These are phyloP conservation scores for Vararia minispora DNA, from an alignment of 768 basidiomycete species.

Conservation along the genomic window DNA sequence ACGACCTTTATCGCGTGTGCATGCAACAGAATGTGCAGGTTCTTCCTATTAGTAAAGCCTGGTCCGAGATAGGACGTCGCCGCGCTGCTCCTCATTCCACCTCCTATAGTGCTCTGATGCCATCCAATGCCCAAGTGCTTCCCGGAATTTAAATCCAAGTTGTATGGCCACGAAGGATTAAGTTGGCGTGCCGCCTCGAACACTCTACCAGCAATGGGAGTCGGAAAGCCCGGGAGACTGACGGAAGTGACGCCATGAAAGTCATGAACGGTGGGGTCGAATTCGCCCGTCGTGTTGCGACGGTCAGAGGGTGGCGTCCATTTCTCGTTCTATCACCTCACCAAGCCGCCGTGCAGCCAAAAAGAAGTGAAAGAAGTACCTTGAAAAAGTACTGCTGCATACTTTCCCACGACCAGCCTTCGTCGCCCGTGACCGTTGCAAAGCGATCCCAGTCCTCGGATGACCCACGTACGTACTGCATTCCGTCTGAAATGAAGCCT, in stretches of 20 bases:
- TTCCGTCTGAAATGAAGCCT: neutral
- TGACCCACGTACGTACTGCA: conserved; percentile 4
- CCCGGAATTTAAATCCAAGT: neutral
- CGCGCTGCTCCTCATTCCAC: neutral
- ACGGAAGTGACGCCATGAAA: neutral
- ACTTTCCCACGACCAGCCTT: conserved; percentile 7
- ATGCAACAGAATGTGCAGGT: neutral
- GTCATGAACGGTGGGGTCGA: neutral
- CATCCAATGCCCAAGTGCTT: neutral
- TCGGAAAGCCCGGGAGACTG: neutral
- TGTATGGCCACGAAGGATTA: neutral
- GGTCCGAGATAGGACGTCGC: neutral
- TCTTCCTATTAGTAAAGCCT: neutral
- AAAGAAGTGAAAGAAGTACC: neutral
- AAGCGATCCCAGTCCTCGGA: conserved; percentile 6
- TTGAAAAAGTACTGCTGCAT: no score
- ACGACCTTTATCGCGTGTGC: neutral
- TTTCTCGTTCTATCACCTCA: neutral
- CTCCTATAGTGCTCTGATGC: neutral
- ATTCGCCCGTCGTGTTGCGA: neutral
- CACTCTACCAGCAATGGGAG: neutral
- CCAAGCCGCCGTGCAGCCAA: no score
- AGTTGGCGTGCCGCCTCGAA: no score
- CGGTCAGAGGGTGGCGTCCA: neutral
- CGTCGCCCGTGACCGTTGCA: conserved; percentile 6